A percentile compares a stretch with the other conserved stretches of the same genome.
These are phyloP conservation scores for Phytophthora uliginosa DNA, from an alignment of 352 stramenopile genomes.

Conservation along the genomic window DNA sequence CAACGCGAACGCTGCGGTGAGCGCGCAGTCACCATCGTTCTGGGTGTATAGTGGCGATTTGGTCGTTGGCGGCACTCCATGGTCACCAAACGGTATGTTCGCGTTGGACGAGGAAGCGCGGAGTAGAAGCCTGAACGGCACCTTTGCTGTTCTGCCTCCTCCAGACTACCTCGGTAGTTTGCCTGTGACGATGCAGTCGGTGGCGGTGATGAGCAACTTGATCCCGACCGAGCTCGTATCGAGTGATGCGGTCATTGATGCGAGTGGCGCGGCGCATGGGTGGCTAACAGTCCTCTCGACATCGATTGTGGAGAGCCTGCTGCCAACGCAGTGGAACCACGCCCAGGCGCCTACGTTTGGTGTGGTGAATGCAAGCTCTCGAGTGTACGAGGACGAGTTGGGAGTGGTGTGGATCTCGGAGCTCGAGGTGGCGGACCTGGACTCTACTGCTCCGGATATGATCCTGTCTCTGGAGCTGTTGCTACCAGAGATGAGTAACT, in stretches of 20 bases:
- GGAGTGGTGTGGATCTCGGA: slow-evolving; percentile 27
- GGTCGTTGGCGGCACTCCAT: background rate
- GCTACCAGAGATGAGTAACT: slow-evolving; percentile 12
- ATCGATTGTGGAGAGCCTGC: slow-evolving; percentile 12
- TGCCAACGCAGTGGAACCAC: slow-evolving; percentile 29
- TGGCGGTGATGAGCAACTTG: slow-evolving; percentile 18
- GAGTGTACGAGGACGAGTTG: slow-evolving; percentile 36
- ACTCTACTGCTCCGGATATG: slow-evolving; percentile 19
- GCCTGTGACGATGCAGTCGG: slow-evolving; percentile 24
- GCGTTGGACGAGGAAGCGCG: slow-evolving; percentile 17
- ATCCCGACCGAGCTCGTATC: slow-evolving; percentile 18
- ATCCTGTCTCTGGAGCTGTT: slow-evolving; percentile 25
- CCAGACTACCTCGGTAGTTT: slow-evolving; percentile 25
- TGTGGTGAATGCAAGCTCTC: slow-evolving; percentile 18
- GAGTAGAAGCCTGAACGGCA: slow-evolving; percentile 19
- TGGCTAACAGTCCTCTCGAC: slow-evolving; percentile 35
- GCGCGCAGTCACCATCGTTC: slow-evolving; percentile 8
- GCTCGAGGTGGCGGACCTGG: slow-evolving; percentile 17
- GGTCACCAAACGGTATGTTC: slow-evolving; percentile 7
- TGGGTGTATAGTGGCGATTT: slow-evolving; percentile 7
- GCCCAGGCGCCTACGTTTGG: slow-evolving; percentile 24
- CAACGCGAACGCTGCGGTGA: slow-evolving; percentile 1
- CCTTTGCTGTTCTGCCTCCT: slow-evolving; percentile 15
- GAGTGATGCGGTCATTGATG: slow-evolving; percentile 6
- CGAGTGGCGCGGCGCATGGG: slow-evolving; percentile 9